Conservation (phyloP, 371 early-diverging fungal genomes). For the Nosema muscidifuracis region DNA sequence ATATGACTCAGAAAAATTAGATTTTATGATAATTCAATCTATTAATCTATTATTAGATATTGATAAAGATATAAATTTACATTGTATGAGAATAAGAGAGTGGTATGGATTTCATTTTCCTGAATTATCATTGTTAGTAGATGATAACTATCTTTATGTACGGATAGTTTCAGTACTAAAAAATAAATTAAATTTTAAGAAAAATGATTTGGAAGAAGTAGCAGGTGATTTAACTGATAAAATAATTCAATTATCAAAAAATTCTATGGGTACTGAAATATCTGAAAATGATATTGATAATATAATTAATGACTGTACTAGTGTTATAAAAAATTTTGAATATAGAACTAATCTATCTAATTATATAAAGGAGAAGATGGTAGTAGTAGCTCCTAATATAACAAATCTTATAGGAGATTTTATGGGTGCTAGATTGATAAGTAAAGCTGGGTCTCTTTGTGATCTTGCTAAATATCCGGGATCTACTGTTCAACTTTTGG, state of each 20-base stretch:
- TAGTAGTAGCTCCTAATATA: conserved; percentile 81
- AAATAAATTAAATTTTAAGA: conserved; percentile 25
- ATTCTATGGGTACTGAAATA: conserved; percentile 86
- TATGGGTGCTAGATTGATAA: conserved; percentile 78
- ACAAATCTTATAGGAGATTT: conserved; percentile 79
- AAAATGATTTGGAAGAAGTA: neutral
- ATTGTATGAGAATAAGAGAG: conserved; percentile 85
- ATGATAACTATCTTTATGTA: conserved; percentile 71
- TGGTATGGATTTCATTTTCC: conserved; percentile 88
- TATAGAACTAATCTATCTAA: conserved; percentile 76
- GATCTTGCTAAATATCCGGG: conserved; percentile 81
- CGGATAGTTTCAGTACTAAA: conserved; percentile 64
- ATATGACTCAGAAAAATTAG: conserved; percentile 79
- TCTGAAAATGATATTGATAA: conserved; percentile 75
- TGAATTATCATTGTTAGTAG: conserved; percentile 72
- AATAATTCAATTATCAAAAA: conserved; percentile 73
- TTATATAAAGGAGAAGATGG: conserved; percentile 79
- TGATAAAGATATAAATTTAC: conserved; percentile 86
- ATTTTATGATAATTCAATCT: conserved; percentile 87
- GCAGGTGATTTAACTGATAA: conserved; percentile 39
- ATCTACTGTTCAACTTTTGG: conserved; percentile 85
- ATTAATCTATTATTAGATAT: conserved; percentile 80
- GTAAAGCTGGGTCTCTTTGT: conserved; percentile 80
- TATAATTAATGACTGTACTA: conserved; percentile 71
- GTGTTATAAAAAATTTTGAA: conserved; percentile 73